Evolutionary conservation across 306 rosid genomes (phyloP), one percentile per base, ranked within the genome.

Genomic region (Neltuma alba): DNA sequence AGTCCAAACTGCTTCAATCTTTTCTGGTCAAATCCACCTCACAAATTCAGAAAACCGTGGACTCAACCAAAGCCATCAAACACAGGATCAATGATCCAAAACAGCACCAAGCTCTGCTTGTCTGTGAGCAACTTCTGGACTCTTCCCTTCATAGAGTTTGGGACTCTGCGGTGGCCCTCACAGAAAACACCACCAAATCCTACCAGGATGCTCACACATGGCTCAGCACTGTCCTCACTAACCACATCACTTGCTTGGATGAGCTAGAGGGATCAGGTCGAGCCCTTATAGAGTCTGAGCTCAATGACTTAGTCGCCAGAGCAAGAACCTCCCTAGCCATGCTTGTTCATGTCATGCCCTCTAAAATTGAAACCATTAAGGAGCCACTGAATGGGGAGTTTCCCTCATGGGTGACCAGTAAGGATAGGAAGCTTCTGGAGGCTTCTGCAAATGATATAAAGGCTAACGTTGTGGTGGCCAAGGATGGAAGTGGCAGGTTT

Each of bases 211-310:
- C 86, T 0, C 91, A 83, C 62, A 30, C 85, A 30, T 89, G 93
- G 93, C 86, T 89, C n/a, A 87, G 93, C 7, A 45, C 80, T 40
- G 86, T 89, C 14, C 87, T 89, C 71, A 89, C 91, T 1, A 86
- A 89, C 82, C 87, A 89, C 25, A 81, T 62, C 71, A 87, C 91
- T 8, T 89, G 91, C 72, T 82, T 79, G 73, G 93, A 89, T 64
- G 93, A 83, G 33, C 54, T 89, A 28, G 79, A 75, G 10, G 86
- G 81, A 0, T 69, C 76, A 23, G 23, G 60, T 30, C 5, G 27
- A 44, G 9, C 70, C 5, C 16, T 54, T 8, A 65, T 84, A 81
- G 85, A 87, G 54, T 23, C 78, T 13, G 77, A 58, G 76, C 76
- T 89, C 40, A 34, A 78, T 30, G 87, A 76, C 73, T 62, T 89